These are phyloP conservation scores for Solanum gandarillasii DNA, from an alignment of 257 asterid species.

Conservation along the genomic window DNA sequence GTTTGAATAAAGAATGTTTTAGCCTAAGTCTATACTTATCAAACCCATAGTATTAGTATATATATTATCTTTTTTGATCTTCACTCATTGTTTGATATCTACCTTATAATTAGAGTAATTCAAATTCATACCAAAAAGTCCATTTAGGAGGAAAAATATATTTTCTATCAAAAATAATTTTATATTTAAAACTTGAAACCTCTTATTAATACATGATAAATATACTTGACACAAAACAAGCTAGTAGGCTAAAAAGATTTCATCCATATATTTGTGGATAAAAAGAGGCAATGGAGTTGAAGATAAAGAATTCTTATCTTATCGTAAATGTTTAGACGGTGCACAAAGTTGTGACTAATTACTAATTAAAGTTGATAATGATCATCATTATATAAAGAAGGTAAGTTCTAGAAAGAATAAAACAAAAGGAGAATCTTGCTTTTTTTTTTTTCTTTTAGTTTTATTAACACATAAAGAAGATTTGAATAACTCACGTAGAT, in stretches of 20 bases:
- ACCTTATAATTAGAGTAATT: neutral
- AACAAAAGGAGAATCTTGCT: neutral
- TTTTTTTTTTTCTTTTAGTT: neutral
- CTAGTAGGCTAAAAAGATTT: neutral
- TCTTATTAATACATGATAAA: neutral
- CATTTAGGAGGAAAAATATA: too few species aligned
- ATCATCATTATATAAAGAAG: neutral
- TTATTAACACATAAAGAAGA: neutral
- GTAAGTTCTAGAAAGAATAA: neutral
- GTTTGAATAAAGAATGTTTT: neutral
- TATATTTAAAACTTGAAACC: accelerated
- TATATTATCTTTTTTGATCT: too few species aligned
- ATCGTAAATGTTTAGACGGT: neutral
- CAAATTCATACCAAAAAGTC: neutral
- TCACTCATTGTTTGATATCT: too few species aligned
- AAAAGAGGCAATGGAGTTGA: neutral
- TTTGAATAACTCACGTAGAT: neutral
- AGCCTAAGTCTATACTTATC: neutral
- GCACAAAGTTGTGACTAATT: neutral
- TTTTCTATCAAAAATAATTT: neutral
- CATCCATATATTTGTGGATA: neutral
- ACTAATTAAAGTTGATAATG: neutral
- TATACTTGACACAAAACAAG: neutral
- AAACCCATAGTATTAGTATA: neutral
- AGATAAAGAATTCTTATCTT: neutral